Evolutionary conservation across 148 eudicot genomes (phyloP).

Genomic region (Camellia lanceoleosa): DNA sequence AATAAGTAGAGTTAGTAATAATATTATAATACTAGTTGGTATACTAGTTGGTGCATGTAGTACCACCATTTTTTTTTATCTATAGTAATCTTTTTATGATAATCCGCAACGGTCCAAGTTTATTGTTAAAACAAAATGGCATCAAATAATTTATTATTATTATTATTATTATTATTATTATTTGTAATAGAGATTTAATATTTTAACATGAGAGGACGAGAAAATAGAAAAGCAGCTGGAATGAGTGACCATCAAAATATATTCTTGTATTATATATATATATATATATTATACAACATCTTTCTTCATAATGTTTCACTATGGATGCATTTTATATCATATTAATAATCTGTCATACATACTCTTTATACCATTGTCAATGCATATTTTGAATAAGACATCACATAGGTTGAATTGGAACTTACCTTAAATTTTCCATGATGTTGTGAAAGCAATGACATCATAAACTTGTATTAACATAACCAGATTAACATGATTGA

Average conservation of each 20-base stretch:
- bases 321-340: not conserved
- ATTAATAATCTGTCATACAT: not conserved
- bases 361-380: not conserved
- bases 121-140: no score
- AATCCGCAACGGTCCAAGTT: no score
- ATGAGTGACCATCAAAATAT: not conserved
- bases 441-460: constrained; percentile 5
- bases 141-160: no score
- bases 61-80: no score
- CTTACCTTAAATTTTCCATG: not conserved
- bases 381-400: not conserved
- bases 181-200: not conserved
- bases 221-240: not conserved
- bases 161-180: no score
- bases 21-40: no score
- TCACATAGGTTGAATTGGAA: not conserved
- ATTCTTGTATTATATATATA: not conserved
- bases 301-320: not conserved
- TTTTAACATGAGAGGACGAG: not conserved
- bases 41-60: no score
- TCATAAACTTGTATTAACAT: not conserved
- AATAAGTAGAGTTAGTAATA: no score
- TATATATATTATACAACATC: not conserved
- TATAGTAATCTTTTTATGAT: no score
- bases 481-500: not conserved